phyloP scores from a whole-genome alignment of 2,329 filamentous ascomycete genomes.

The Leptographium radiaticola region DNA sequence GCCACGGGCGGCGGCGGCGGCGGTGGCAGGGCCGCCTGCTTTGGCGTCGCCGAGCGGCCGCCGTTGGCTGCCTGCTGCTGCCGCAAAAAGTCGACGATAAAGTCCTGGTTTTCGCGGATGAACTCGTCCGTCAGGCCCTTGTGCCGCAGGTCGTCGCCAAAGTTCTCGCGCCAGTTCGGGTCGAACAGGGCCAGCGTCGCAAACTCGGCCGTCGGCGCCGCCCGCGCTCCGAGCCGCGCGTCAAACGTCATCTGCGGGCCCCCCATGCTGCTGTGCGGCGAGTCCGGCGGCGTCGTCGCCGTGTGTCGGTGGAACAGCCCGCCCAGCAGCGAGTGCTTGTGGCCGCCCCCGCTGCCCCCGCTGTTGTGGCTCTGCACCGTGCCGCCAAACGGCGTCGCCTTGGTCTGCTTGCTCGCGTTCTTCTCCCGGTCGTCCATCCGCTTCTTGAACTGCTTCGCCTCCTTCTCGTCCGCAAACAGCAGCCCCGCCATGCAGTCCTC shows the following conservation, averaged over 20 bases:
- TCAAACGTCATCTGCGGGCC: constrained; percentile 25
- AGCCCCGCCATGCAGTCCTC: constrained; percentile 83
- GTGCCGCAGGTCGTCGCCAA: constrained; percentile 48
- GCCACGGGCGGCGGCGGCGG: constrained; percentile 10
- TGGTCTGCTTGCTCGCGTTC: constrained; percentile 81
- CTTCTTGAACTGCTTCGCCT: constrained; percentile 92
- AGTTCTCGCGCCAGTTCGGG: constrained; percentile 50
- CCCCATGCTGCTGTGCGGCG: constrained; percentile 31
- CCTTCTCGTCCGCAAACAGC: constrained; percentile 93
- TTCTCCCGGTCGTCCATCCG: constrained; percentile 96
- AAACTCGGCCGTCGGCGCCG: constrained; percentile 38
- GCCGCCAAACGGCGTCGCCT: constrained; percentile 60
- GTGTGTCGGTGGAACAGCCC: constrained; percentile 46
- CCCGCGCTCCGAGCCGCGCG: constrained; percentile 13
- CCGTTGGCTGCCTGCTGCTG: constrained; percentile 35
- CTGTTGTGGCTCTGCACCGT: constrained; percentile 12
- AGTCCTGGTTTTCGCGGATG: constrained; percentile 55
- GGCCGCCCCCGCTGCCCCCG: constrained; percentile 21
- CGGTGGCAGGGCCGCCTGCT: neutral
- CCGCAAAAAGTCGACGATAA: constrained; percentile 51
- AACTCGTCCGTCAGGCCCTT: constrained; percentile 54
- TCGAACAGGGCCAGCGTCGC: constrained; percentile 51
- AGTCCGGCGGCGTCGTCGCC: constrained; percentile 45
- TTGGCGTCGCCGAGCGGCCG: constrained; percentile 1
- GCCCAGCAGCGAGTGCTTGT: constrained; percentile 38